A percentile compares a stretch with the other conserved stretches of the same genome.
Evolutionary conservation across 2,329 filamentous ascomycete genomes (phyloP).

Genomic region (Xylaria sp.): DNA sequence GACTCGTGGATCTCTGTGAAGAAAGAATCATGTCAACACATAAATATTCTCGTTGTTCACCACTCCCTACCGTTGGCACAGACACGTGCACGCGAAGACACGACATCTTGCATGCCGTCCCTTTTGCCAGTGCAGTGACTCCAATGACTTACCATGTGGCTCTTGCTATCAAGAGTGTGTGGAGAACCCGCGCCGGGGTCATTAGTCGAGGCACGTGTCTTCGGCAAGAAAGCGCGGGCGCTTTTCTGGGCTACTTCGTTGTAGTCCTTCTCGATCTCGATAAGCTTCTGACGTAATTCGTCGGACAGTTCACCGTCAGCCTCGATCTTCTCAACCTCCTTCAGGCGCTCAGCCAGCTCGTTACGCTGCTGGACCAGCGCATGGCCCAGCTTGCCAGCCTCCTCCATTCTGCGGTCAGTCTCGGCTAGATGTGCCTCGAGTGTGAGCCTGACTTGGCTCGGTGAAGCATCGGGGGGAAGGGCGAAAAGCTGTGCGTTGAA

Average conservation of each 20-base stretch:
- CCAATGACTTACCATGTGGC: slow-evolving; percentile 44
- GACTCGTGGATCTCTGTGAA: slow-evolving; percentile 60
- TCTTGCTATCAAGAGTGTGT: slow-evolving; percentile 48
- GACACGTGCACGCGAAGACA: neutral
- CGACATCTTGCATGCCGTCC: neutral
- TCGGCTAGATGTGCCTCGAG: slow-evolving; percentile 88
- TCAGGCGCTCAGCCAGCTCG: slow-evolving; percentile 73
- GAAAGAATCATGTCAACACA: slow-evolving; percentile 14
- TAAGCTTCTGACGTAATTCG: slow-evolving; percentile 75
- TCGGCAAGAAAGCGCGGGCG: slow-evolving; percentile 79
- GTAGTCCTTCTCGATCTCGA: slow-evolving; percentile 89
- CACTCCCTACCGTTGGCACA: neutral
- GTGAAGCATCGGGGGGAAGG: slow-evolving; percentile 69
- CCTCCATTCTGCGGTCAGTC: slow-evolving; percentile 84
- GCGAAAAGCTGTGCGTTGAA: slow-evolving; percentile 79
- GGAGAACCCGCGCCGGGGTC: slow-evolving; percentile 52
- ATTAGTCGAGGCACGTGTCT: slow-evolving; percentile 71
- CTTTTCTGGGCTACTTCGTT: slow-evolving; percentile 89
- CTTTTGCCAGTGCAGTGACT: neutral
- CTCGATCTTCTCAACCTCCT: slow-evolving; percentile 75
- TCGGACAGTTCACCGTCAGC: slow-evolving; percentile 72
- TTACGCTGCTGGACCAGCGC: slow-evolving; percentile 82
- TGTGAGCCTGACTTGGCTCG: slow-evolving; percentile 79
- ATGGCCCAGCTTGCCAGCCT: slow-evolving; percentile 79
- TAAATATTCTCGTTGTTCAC: neutral